These are phyloP conservation scores for Saturnispora kantuleensis DNA, from an alignment of 805 yeast species.

Conservation along the genomic window DNA sequence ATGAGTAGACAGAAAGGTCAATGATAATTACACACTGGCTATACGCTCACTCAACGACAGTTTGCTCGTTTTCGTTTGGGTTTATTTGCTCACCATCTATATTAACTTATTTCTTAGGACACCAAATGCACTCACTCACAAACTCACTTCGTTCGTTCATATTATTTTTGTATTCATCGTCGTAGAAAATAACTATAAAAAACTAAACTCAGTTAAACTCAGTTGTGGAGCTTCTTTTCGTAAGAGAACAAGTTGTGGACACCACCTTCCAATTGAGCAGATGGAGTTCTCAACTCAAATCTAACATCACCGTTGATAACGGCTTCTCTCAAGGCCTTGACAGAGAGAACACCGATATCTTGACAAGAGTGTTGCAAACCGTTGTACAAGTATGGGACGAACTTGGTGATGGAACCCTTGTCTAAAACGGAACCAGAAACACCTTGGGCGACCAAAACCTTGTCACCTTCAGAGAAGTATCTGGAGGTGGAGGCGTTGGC, in stretches of 20 bases:
- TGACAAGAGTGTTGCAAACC: conserved; percentile 98
- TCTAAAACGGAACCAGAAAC: conserved; percentile 95
- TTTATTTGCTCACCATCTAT: too few relatives aligned
- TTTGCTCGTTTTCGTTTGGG: too few relatives aligned
- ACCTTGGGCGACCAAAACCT: conserved; percentile 97
- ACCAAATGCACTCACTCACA: too few relatives aligned
- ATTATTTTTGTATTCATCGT: background rate
- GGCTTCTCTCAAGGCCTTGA: conserved; percentile 49
- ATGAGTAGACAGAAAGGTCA: too few relatives aligned
- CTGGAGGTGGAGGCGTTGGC: conserved; percentile 98
- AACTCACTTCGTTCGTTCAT: too few relatives aligned
- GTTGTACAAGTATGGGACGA: conserved; percentile 84
- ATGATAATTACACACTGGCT: too few relatives aligned
- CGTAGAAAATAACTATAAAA: conserved; percentile 3
- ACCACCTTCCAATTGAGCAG: conserved; percentile 99
- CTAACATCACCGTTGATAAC: conserved; percentile 67
- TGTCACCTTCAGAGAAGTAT: conserved; percentile 92
- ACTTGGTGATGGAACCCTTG: conserved; percentile 90
- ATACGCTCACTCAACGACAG: too few relatives aligned
- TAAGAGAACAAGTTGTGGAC: conserved; percentile 92
- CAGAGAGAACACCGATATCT: conserved; percentile 82
- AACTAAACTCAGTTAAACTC: conserved; percentile 15
- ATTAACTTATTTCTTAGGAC: too few relatives aligned
- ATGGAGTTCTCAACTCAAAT: conserved; percentile 96
- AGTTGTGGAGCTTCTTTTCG: conserved; percentile 94